Base-by-base conservation (phyloP, 495 filamentous ascomycete species). In the Penicillium maclennaniae region DNA sequence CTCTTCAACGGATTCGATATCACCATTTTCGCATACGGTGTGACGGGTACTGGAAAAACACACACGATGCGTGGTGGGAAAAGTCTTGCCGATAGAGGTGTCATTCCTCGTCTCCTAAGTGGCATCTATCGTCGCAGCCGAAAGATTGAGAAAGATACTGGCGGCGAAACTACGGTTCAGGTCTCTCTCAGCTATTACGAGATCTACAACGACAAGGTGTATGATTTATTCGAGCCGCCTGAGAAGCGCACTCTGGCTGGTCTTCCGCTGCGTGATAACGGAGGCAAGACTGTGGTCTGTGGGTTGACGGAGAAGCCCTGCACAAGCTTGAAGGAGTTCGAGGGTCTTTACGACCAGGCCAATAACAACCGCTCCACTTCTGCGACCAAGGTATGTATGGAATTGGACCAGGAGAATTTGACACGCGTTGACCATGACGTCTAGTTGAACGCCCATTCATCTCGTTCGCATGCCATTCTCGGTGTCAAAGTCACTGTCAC, bases 41-140 rank as follows among this genome's bases (percentile, higher is more conserved):
- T 92, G 19, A 97, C 93, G 1, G 93, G 93, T 20, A 96, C 91
- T 0, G 93, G 93, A 20, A 98, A 98, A 71, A 98, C 93, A 45
- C 89, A 97, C 73, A 98, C 93, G 1, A 98, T 98, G 93, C 85
- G 93, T 52, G 93, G 93, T 49, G 92, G 92, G 47, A 87, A 96
- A 70, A 84, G 85, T 60, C 76, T 96, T 41, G 85, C 88, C 7
- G 93, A 98, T 20, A 80, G 93, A 62, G 93, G 93, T 46, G 85
- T 95, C 6, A 98, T 98, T 52, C 93, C 93, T 5, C 73, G 93
- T 48, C 74, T 98, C 38, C 78, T 98, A 7, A 95, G 90, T 59
- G 84, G 81, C 56, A 88, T 97, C 49, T 97, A 93, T 61, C 80
- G 92, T 50, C 76, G 87, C 34, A 86, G 86, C 38, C 85, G 88